Conservation (phyloP, 208 protist species). For the Endotrypanum monterogeii region DNA sequence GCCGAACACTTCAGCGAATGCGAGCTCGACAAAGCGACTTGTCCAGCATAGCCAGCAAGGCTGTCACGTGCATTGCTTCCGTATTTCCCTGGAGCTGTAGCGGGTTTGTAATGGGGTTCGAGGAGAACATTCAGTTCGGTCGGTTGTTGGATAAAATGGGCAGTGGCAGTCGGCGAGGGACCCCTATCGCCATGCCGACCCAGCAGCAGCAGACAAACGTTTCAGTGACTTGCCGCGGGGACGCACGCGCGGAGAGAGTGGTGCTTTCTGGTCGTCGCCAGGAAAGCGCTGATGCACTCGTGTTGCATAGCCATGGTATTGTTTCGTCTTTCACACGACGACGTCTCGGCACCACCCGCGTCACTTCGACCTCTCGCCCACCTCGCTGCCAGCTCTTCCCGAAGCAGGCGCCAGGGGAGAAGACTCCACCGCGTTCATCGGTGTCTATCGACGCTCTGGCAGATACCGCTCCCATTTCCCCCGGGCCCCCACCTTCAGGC, state of each 20-base stretch:
- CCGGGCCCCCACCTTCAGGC: not conserved
- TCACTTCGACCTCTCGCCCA: conserved; percentile 11
- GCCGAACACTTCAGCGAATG: conserved; percentile 39
- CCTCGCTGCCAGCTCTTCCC: conserved; percentile 18
- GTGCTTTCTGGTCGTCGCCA: not conserved
- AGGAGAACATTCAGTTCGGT: conserved; percentile 40
- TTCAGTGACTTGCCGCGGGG: not conserved
- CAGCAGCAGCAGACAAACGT: not conserved
- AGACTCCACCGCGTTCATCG: conserved; percentile 1
- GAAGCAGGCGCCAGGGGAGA: not conserved
- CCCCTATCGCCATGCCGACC: not conserved
- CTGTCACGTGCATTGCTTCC: conserved; percentile 44
- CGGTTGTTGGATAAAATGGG: not conserved
- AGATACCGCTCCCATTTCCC: not conserved
- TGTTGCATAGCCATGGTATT: conserved; percentile 3
- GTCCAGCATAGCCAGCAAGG: conserved; percentile 35
- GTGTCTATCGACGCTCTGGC: not conserved
- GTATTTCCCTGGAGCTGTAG: conserved; percentile 51
- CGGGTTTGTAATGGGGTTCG: conserved; percentile 44
- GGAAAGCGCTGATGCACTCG: not conserved
- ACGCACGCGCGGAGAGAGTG: not conserved
- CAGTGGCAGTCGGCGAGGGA: conserved; percentile 1
- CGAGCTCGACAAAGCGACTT: conserved; percentile 28
- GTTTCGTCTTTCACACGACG: not conserved
- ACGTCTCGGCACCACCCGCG: conserved; percentile 9